Evolutionary conservation across 2,329 filamentous ascomycete species (phyloP).

Genomic region (Paraphoma chrysanthemicola): DNA sequence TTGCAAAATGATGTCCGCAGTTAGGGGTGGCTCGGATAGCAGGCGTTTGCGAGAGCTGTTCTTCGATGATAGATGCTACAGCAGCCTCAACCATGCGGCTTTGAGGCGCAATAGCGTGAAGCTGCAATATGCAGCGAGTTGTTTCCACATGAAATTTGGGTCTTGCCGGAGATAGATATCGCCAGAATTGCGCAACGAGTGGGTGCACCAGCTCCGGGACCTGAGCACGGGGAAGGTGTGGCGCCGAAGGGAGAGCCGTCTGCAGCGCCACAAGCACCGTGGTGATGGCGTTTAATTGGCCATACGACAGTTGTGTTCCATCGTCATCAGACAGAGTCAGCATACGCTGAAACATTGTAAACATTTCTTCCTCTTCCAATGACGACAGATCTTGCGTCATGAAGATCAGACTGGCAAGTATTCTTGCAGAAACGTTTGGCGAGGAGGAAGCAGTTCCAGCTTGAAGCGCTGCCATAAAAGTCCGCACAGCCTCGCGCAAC

Average conservation of each 20-base stretch:
- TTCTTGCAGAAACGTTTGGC: slow-evolving; percentile 39
- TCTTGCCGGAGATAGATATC: slow-evolving; percentile 77
- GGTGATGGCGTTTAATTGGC: slow-evolving; percentile 39
- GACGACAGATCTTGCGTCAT: slow-evolving; percentile 34
- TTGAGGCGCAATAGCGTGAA: slow-evolving; percentile 74
- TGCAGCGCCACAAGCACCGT: slow-evolving; percentile 44
- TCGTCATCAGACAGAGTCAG: slow-evolving; percentile 15
- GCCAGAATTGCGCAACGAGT: slow-evolving; percentile 78
- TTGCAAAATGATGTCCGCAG: slow-evolving; percentile 71
- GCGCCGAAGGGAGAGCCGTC: slow-evolving; percentile 25
- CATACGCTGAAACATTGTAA: slow-evolving; percentile 28
- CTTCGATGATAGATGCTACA: slow-evolving; percentile 69
- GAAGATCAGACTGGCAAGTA: slow-evolving; percentile 42
- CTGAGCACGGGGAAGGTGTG: slow-evolving; percentile 49
- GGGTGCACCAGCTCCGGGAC: slow-evolving; percentile 69
- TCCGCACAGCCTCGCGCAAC: slow-evolving; percentile 37
- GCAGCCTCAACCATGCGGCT: slow-evolving; percentile 82
- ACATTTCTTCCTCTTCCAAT: slow-evolving; percentile 36
- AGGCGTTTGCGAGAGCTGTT: slow-evolving; percentile 6
- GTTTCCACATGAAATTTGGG: slow-evolving; percentile 96
- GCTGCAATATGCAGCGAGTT: slow-evolving; percentile 82
- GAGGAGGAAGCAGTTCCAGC: slow-evolving; percentile 11
- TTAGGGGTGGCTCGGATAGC: slow-evolving; percentile 49
- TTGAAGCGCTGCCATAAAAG: slow-evolving; percentile 33
- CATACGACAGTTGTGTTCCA: slow-evolving; percentile 25